Percentiles rank a stretch among this genome's conserved stretches.
Conservation (phyloP, 139 green algal genomes). For the Ettlia oleoabundans region DNA sequence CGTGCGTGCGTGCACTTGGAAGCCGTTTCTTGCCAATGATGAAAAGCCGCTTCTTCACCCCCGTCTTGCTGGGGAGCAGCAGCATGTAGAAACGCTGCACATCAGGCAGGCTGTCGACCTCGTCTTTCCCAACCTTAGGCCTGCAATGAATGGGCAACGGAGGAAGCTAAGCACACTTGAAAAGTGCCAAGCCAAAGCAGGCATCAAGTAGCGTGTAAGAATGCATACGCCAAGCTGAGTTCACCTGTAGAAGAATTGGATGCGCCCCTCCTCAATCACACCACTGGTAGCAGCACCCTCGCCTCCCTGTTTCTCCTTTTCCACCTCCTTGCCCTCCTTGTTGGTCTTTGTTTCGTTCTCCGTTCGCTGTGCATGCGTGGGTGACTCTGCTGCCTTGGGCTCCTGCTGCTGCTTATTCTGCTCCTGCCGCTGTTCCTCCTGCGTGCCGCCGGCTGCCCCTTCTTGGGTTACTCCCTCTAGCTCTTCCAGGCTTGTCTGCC, state of each 20-base stretch:
- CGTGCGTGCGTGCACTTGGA: constrained; percentile 43
- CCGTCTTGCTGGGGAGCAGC: constrained; percentile 14
- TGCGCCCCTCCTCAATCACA: constrained; percentile 51
- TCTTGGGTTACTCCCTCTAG: too few relatives aligned
- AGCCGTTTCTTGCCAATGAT: constrained; percentile 67
- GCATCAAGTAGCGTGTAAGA: too few relatives aligned
- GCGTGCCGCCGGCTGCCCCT: too few relatives aligned
- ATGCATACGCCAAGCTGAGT: too few relatives aligned
- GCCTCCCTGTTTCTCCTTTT: not conserved
- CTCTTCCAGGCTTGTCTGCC: too few relatives aligned
- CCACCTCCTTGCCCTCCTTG: not conserved
- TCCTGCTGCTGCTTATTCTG: too few relatives aligned
- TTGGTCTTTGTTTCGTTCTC: too few relatives aligned
- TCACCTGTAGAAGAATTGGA: constrained; percentile 63
- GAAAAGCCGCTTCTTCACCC: constrained; percentile 37
- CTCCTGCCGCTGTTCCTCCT: too few relatives aligned
- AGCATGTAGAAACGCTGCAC: constrained; percentile 68
- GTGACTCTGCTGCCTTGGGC: too few relatives aligned
- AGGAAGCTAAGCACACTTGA: too few relatives aligned
- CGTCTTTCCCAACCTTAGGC: constrained; percentile 45
- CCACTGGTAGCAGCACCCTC: not conserved
- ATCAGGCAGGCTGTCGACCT: constrained; percentile 48
- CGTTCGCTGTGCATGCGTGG: too few relatives aligned
- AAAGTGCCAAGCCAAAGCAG: too few relatives aligned
- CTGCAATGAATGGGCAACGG: not conserved